phyloP scores from a whole-genome alignment of 108 stramenopile genomes.

The Skeletonema tropicum region DNA sequence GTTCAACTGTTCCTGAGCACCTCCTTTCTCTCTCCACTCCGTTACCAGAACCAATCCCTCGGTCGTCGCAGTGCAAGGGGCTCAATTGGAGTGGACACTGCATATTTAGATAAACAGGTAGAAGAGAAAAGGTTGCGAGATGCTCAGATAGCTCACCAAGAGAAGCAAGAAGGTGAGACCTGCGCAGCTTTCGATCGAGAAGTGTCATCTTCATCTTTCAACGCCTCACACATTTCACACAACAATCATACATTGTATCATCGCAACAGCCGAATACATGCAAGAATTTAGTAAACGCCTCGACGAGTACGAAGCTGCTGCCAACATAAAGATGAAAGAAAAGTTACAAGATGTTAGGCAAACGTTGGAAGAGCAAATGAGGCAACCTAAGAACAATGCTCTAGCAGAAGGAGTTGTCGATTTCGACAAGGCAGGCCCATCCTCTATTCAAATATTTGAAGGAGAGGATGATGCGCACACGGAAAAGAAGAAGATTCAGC shows the following conservation, averaged over 20 bases:
- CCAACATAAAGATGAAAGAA: conserved; percentile 23
- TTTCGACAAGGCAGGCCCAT: conserved; percentile 39
- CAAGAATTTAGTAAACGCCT: conserved; percentile 3
- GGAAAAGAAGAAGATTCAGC: conserved; percentile 41
- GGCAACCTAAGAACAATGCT: conserved; percentile 50
- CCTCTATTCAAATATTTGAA: conserved; percentile 41
- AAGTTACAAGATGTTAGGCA: conserved; percentile 30
- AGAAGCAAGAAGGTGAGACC: conserved; percentile 8
- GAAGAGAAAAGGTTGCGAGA: conserved; percentile 12
- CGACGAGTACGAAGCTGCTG: conserved; percentile 18
- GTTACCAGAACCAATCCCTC: neutral
- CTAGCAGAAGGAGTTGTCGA: conserved; percentile 33
- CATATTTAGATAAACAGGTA: conserved; percentile 6
- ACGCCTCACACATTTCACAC: neutral
- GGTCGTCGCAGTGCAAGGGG: neutral
- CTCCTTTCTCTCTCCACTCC: neutral
- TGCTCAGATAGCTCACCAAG: neutral
- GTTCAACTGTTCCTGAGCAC: neutral
- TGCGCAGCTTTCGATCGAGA: neutral
- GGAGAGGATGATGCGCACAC: conserved; percentile 39
- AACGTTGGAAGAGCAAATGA: conserved; percentile 41
- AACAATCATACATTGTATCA: neutral
- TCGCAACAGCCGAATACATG: neutral
- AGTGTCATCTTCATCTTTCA: neutral
- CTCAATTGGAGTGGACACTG: conserved; percentile 11